Evolutionary conservation across 768 basidiomycete genomes (phyloP).

Genomic region (Tylopilus sp.): DNA sequence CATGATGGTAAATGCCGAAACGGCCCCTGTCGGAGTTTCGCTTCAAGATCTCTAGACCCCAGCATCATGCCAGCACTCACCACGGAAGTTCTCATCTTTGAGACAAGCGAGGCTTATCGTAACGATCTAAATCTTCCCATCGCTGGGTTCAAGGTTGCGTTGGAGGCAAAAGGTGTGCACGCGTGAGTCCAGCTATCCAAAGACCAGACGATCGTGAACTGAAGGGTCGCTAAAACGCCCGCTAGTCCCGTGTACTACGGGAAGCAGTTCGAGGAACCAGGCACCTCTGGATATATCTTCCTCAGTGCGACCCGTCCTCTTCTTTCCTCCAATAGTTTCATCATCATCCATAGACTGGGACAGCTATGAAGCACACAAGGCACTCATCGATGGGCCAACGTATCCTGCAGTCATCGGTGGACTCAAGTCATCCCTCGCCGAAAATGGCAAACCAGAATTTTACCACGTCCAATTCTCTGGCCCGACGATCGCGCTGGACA

Average conservation of each 20-base stretch:
- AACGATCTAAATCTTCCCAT: neutral
- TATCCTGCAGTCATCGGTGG: conserved; percentile 2
- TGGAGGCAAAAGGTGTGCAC: conserved; percentile 8
- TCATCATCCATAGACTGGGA: conserved; percentile 24
- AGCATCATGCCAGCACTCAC: conserved; percentile 8
- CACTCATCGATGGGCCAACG: neutral
- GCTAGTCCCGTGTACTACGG: conserved; percentile 21
- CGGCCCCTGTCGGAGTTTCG: too few relatives aligned
- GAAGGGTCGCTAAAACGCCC: neutral
- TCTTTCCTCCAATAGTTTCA: neutral
- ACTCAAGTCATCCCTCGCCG: neutral
- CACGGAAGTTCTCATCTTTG: conserved; percentile 22
- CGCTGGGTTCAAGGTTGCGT: conserved; percentile 7
- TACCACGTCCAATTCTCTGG: conserved; percentile 23
- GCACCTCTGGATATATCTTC: conserved; percentile 10
- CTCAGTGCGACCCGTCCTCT: conserved; percentile 12
- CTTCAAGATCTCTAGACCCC: too few relatives aligned
- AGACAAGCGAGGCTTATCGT: conserved; percentile 8
- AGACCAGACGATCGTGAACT: neutral
- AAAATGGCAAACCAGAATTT: conserved; percentile 4
- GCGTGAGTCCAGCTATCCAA: conserved; percentile 11
- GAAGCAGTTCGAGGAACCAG: conserved; percentile 14
- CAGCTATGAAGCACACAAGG: conserved; percentile 19
- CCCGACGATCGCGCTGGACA: conserved; percentile 10
- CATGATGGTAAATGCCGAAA: too few relatives aligned